phyloP scores from a whole-genome alignment of 768 basidiomycete species.

The Lentinula boryana region DNA sequence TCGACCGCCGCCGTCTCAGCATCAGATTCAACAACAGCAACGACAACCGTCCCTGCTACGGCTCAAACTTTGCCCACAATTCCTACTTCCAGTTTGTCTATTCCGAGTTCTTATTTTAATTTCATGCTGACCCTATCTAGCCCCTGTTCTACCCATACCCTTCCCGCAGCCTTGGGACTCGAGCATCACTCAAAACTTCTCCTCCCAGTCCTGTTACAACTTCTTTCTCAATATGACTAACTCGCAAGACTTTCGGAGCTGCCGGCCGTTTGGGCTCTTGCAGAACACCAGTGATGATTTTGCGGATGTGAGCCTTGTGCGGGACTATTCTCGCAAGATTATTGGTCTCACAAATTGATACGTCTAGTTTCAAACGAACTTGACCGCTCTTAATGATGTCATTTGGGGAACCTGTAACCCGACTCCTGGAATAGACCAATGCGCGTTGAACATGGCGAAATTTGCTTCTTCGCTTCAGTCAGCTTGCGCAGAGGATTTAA shows the following conservation, averaged over 20 bases:
- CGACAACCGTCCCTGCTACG: conserved; percentile 17
- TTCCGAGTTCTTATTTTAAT: neutral
- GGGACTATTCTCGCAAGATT: neutral
- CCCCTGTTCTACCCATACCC: conserved; percentile 55
- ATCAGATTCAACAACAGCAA: conserved; percentile 7
- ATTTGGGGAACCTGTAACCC: conserved; percentile 84
- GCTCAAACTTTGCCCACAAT: conserved; percentile 36
- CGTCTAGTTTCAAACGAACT: conserved; percentile 55
- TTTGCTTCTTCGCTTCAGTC: conserved; percentile 44
- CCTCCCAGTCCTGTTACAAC: conserved; percentile 52
- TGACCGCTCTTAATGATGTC: conserved; percentile 56
- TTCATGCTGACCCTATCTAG: neutral
- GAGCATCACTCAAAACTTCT: conserved; percentile 59
- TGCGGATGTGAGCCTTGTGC: conserved; percentile 29
- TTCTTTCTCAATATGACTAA: conserved; percentile 78
- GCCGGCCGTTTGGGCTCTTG: conserved; percentile 68
- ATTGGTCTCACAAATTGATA: neutral
- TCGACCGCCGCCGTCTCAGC: neutral
- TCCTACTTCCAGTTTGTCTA: conserved; percentile 31
- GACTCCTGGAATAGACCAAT: conserved; percentile 36
- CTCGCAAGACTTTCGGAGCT: conserved; percentile 54
- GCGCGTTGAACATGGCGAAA: conserved; percentile 61
- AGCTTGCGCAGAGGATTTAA: conserved; percentile 54
- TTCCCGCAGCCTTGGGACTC: conserved; percentile 76
- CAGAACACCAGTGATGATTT: conserved; percentile 34